Base-by-base conservation (phyloP, 768 basidiomycete genomes). In the Tremella yokohamensis region DNA sequence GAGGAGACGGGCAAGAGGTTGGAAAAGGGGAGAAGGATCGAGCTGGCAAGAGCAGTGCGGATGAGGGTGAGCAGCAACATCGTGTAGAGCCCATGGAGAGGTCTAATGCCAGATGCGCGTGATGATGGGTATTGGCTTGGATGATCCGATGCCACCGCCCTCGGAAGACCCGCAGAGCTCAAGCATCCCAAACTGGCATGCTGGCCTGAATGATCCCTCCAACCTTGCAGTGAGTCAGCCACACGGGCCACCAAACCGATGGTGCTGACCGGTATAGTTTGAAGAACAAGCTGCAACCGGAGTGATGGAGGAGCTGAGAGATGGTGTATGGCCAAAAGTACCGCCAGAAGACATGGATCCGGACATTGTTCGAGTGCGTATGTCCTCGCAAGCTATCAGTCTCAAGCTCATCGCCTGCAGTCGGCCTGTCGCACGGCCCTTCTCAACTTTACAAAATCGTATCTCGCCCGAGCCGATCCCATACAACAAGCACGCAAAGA, bases 361-460 rank as follows among this genome's bases (percentile, higher is more conserved):
- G 15, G 54, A 64, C 9, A 51, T 60, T 18, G 49, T 66, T n/a
- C 44, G 54, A 7, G 57, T 60, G 44, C 37, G 62, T 60, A 2
- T 19, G 3, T 38, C 48, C 29, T 49, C 44, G 7, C 25, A 50
- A 8, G 20, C 25, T 29, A n/a, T 22, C 20, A 8, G 26, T 7
- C 6, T 18, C 16, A 7, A 18, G 20, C 49, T 22, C 7, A 50
- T 7, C 20, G 20, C n/a, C n/a, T n/a, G n/a, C 49, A 52, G 51
- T 9, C 16, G 4, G n/a, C 64, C 0, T 60, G 65, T 8, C 53
- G 55, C 20, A 72, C 70, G 1, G 64, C 73, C 0, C 72, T 72
- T 34, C n/a, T 52, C 26, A 75, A 75, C 49, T 68, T 68, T 52
- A 50, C 54, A 25, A 72, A 70, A 48, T 47, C 61, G 34, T 76